Evolutionary conservation across 495 filamentous ascomycete species (phyloP).

Genomic region (Penicillium crystallinum): DNA sequence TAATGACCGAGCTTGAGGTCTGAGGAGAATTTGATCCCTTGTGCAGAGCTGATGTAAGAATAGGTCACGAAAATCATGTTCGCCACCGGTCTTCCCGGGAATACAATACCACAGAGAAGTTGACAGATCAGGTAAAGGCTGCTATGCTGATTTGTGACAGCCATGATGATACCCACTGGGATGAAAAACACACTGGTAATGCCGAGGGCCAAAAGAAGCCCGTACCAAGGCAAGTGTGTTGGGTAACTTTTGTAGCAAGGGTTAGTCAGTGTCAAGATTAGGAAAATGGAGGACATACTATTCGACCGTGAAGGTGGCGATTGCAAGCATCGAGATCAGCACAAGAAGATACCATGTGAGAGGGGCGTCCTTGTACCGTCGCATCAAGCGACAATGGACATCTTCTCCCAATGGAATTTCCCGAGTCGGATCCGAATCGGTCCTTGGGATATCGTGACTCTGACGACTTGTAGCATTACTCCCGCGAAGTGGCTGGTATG

Average conservation of each 20-base stretch:
- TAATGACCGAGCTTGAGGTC: slow-evolving; percentile 75
- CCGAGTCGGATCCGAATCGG: slow-evolving; percentile 13
- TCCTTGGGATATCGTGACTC: slow-evolving; percentile 6
- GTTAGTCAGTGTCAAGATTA: slow-evolving; percentile 1
- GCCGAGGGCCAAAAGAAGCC: slow-evolving; percentile 65
- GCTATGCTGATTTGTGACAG: slow-evolving; percentile 78
- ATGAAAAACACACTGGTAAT: slow-evolving; percentile 68
- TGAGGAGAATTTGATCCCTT: slow-evolving; percentile 46
- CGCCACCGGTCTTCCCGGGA: slow-evolving; percentile 77
- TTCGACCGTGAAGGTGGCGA: slow-evolving; percentile 26
- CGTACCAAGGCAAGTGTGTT: slow-evolving; percentile 77
- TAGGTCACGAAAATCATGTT: slow-evolving; percentile 91
- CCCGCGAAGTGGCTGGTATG: slow-evolving; percentile 18
- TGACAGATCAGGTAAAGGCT: slow-evolving; percentile 74
- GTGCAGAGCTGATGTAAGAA: slow-evolving; percentile 52
- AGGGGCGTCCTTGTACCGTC: slow-evolving; percentile 58
- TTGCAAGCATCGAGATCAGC: slow-evolving; percentile 22
- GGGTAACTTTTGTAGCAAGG: slow-evolving; percentile 34
- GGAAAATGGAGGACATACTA: slow-evolving; percentile 32
- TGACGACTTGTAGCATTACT: slow-evolving; percentile 8
- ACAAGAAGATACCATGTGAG: slow-evolving; percentile 65
- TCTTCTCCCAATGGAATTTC: slow-evolving; percentile 41
- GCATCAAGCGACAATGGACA: slow-evolving; percentile 57
- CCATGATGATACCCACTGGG: slow-evolving; percentile 83
- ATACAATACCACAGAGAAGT: slow-evolving; percentile 68